Evolutionary conservation across 2,329 filamentous ascomycete genomes (phyloP), one percentile per base, ranked within the genome.

Genomic region (Penicillium hordei): DNA sequence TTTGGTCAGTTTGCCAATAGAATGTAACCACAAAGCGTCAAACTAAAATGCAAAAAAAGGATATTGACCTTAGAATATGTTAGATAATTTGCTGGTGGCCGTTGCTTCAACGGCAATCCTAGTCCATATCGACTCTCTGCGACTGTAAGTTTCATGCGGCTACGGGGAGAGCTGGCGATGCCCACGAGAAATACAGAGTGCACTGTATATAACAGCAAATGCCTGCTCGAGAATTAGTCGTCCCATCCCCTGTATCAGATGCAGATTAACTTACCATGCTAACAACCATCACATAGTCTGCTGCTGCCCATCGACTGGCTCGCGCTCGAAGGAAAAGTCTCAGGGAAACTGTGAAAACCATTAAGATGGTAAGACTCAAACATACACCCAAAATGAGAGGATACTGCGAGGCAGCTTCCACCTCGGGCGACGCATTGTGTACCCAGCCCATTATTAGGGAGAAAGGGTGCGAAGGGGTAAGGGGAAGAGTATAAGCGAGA

Each of bases 91-190:
- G 61, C 67, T n/a, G 71, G 63, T 0, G 82, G 82, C 0, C 82
- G 76, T 5, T 73, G 59, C 7, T 52, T 60, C 8, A 83, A 53
- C 0, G 81, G 79, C 2, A 84, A 68, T 1, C 82, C 82, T 3
- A 84, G 73, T 19, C 82, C 82, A 59, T 80, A 84, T 68, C 78
- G 77, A 4, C 81, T 83, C 71, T 84, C 80, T 82, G 60, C 8
- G 5, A n/a, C 9, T 3, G 25, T 46, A 52, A 23, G 29, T 7
- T n/a, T n/a, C 12, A 17, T 46, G 19, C n/a, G 29, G 8, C 43
- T 10, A 12, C 12, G 10, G 15, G 23, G 23, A 12, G 13, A 17
- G 15, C n/a, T 5, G 1, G 3, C 4, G 17, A 69, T 17, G 58
- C 80, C 58, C 72, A 82, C 79, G 81, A 25, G 76, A 70, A 33